Evolutionary conservation across 2,329 filamentous ascomycete species (phyloP).

Genomic region (Macroventuria anomochaeta): DNA sequence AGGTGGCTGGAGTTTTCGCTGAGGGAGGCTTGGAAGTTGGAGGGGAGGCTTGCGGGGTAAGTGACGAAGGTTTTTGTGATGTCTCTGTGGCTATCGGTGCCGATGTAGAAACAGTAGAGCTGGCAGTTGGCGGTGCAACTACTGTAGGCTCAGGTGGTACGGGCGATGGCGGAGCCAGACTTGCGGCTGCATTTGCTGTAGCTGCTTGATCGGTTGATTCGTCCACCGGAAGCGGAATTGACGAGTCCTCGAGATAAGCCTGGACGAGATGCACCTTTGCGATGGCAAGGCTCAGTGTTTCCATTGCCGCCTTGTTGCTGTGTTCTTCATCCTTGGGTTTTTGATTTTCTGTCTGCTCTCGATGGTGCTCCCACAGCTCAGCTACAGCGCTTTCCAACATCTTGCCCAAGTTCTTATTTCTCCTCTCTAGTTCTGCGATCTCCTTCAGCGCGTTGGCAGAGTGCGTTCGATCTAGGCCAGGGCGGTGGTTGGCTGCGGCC

Average conservation of each 20-base stretch:
- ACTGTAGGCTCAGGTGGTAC: slow-evolving; percentile 27
- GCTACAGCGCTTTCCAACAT: slow-evolving; percentile 72
- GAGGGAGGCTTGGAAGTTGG: slow-evolving; percentile 19
- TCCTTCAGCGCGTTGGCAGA: slow-evolving; percentile 38
- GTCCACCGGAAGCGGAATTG: slow-evolving; percentile 52
- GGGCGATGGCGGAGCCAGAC: slow-evolving; percentile 26
- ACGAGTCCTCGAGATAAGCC: slow-evolving; percentile 57
- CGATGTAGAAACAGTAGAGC: slow-evolving; percentile 10
- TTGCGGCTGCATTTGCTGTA: slow-evolving; percentile 30
- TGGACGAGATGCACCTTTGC: slow-evolving; percentile 60
- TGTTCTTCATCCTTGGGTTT: slow-evolving; percentile 36
- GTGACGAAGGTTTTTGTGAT: slow-evolving; percentile 10
- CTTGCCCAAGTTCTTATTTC: slow-evolving; percentile 70
- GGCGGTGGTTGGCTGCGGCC: slow-evolving; percentile 19
- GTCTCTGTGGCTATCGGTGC: slow-evolving; percentile 5
- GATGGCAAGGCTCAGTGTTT: slow-evolving; percentile 56
- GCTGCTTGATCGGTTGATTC: slow-evolving; percentile 41
- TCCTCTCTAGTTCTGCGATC: slow-evolving; percentile 61
- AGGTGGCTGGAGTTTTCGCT: slow-evolving; percentile 21
- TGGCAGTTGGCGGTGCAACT: slow-evolving; percentile 31
- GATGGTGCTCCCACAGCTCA: slow-evolving; percentile 67
- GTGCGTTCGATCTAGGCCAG: slow-evolving; percentile 27
- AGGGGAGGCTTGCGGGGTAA: slow-evolving; percentile 25
- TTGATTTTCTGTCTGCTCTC: slow-evolving; percentile 54
- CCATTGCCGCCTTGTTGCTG: slow-evolving; percentile 43